These are phyloP conservation scores for Geotrichum fermentans DNA, from an alignment of 1,139 yeast genomes.

Conservation along the genomic window DNA sequence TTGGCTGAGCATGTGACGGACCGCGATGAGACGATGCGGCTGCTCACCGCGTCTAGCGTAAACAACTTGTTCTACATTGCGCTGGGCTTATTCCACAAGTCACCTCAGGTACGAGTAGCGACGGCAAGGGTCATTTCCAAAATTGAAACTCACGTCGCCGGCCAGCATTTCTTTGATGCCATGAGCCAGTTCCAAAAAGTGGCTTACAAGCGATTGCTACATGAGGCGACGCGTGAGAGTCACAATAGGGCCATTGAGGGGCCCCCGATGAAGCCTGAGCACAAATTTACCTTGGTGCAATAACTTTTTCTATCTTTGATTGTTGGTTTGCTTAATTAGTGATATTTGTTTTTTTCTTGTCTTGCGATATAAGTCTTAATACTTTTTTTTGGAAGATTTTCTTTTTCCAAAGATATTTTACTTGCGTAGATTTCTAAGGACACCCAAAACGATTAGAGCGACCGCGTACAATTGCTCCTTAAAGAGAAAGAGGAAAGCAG, in stretches of 20 bases:
- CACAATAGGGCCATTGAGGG: background rate
- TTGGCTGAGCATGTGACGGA: slow-evolving; percentile 31
- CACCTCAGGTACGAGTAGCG: slow-evolving; percentile 29
- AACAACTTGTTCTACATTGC: slow-evolving; percentile 33
- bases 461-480: slow-evolving; percentile 65
- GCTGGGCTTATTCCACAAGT: slow-evolving; percentile 38
- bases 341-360: too few relatives aligned
- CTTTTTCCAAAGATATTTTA: too few relatives aligned
- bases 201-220: slow-evolving; percentile 30
- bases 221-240: slow-evolving; percentile 4
- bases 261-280: background rate
- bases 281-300: background rate
- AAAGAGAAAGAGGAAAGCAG: slow-evolving; percentile 86
- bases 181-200: slow-evolving; percentile 32
- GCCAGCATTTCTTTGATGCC: slow-evolving; percentile 30
- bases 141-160: slow-evolving; percentile 35
- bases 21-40: slow-evolving; percentile 34
- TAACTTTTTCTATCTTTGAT: background rate
- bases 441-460: slow-evolving; percentile 32
- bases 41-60: slow-evolving; percentile 30
- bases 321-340: too few relatives aligned
- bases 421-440: slow-evolving; percentile 27
- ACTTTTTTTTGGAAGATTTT: too few relatives aligned
- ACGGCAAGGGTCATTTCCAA: slow-evolving; percentile 32
- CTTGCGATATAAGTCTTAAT: too few relatives aligned